Percentiles rank a stretch among this genome's conserved stretches.
Evolutionary conservation across 257 asterid genomes (phyloP).

Genomic region (Scutellaria baicalensis): DNA sequence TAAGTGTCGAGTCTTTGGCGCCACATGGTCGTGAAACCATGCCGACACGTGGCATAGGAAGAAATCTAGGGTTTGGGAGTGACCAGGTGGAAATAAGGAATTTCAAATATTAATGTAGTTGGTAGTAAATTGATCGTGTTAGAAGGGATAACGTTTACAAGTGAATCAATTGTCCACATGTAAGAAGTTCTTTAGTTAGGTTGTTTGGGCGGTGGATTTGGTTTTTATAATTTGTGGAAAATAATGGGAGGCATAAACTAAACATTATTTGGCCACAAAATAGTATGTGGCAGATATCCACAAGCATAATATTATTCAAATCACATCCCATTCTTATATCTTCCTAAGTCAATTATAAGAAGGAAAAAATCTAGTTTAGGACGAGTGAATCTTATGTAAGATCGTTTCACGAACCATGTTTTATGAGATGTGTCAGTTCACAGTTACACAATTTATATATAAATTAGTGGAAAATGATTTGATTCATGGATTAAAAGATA

Average conservation of each 20-base stretch:
- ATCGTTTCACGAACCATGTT: too few relatives aligned
- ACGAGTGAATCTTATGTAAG: too few relatives aligned
- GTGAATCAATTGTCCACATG: background rate
- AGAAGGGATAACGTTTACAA: conserved; percentile 13
- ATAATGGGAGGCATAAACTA: background rate
- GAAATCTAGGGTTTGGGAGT: conserved; percentile 11
- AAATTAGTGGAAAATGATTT: too few relatives aligned
- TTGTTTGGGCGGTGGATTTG: conserved; percentile 33
- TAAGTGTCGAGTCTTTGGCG: background rate
- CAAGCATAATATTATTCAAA: background rate
- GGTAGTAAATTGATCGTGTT: conserved; percentile 5
- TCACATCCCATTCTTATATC: background rate
- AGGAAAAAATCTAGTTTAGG: too few relatives aligned
- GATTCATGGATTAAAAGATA: too few relatives aligned
- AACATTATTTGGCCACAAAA: background rate
- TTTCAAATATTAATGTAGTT: conserved; percentile 10
- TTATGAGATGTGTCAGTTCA: too few relatives aligned
- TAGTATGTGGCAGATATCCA: background rate
- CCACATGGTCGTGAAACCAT: conserved; percentile 17
- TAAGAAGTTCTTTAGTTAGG: background rate
- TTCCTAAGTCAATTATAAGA: too few relatives aligned
- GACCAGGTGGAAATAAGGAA: conserved; percentile 18
- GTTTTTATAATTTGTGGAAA: conserved; percentile 4
- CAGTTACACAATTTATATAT: too few relatives aligned
- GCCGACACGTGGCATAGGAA: conserved; percentile 14